These are phyloP conservation scores for Ilyonectria robusta DNA, from an alignment of 2,329 filamentous ascomycete species.

Conservation along the genomic window DNA sequence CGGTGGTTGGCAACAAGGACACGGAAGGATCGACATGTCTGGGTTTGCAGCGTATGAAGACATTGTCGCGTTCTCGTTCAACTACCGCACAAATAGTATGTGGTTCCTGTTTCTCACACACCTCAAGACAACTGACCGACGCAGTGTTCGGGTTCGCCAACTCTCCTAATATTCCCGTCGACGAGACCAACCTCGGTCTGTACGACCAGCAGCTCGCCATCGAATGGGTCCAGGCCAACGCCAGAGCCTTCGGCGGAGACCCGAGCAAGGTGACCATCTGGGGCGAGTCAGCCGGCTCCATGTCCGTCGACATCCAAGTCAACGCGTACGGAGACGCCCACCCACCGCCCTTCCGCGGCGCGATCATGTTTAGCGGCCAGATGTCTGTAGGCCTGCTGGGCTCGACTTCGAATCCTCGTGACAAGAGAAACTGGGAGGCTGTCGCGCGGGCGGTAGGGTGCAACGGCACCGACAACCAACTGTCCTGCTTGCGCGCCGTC, in stretches of 20 bases:
- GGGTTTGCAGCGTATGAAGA: constrained; percentile 48
- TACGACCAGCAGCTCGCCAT: constrained; percentile 48
- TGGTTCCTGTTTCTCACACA: neutral
- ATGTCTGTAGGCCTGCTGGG: constrained; percentile 44
- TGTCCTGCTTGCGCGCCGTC: constrained; percentile 44
- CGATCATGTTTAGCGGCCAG: constrained; percentile 49
- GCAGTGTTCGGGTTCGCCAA: constrained; percentile 61
- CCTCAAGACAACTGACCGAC: neutral
- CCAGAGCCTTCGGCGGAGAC: constrained; percentile 46
- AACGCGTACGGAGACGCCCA: constrained; percentile 36
- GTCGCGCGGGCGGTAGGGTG: constrained; percentile 39
- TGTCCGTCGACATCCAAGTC: constrained; percentile 51
- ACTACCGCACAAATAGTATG: constrained; percentile 47
- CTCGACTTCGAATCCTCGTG: constrained; percentile 6
- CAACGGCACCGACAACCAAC: neutral
- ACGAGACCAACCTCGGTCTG: constrained; percentile 51
- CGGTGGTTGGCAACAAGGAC: constrained; percentile 45
- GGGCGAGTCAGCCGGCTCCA: constrained; percentile 48
- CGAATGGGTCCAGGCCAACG: constrained; percentile 47
- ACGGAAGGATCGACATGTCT: constrained; percentile 41
- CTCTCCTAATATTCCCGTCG: constrained; percentile 54
- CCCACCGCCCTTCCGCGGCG: constrained; percentile 43
- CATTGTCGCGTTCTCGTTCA: constrained; percentile 44
- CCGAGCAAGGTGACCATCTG: constrained; percentile 46
- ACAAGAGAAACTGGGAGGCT: constrained; percentile 33